Evolutionary conservation across 2,329 filamentous ascomycete species (phyloP).

Genomic region (Penicillium sp.): DNA sequence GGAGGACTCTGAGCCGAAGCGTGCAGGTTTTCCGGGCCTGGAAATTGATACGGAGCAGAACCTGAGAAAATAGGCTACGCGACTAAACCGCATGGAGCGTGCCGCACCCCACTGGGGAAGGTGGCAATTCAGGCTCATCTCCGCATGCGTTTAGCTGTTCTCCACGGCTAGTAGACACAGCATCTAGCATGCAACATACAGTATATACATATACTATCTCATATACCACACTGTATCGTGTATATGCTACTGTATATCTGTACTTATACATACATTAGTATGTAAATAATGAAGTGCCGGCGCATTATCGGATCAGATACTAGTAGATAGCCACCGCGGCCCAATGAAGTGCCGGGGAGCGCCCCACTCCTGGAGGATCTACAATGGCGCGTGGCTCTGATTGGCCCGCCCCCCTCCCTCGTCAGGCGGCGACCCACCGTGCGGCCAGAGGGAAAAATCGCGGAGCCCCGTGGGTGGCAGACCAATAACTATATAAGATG

Average conservation of each 20-base stretch:
- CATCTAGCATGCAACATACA: not conserved
- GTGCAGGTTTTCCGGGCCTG: not conserved
- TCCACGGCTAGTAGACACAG: too few species aligned
- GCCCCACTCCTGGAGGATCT: not conserved
- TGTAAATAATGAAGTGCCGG: too few species aligned
- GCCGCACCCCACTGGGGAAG: constrained; percentile 3
- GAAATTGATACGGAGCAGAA: too few species aligned
- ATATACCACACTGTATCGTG: not conserved
- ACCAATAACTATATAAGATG: constrained; percentile 5
- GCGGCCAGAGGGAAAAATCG: not conserved
- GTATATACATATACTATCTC: not conserved
- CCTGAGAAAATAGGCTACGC: too few species aligned
- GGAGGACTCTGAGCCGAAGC: not conserved
- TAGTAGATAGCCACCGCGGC: too few species aligned
- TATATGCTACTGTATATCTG: too few species aligned
- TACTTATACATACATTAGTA: too few species aligned
- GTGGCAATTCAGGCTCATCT: not conserved
- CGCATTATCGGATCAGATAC: too few species aligned
- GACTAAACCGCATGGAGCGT: not conserved
- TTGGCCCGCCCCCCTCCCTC: not conserved
- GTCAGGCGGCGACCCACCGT: not conserved
- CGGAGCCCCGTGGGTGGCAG: constrained; percentile 7
- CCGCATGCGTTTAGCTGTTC: too few species aligned
- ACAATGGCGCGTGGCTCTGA: not conserved
- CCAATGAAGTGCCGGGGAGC: not conserved